Percentiles rank a stretch among this genome's conserved stretches.
These are phyloP conservation scores for Podila verticillata DNA, from an alignment of 192 early-diverging fungal genomes.

Conservation along the genomic window DNA sequence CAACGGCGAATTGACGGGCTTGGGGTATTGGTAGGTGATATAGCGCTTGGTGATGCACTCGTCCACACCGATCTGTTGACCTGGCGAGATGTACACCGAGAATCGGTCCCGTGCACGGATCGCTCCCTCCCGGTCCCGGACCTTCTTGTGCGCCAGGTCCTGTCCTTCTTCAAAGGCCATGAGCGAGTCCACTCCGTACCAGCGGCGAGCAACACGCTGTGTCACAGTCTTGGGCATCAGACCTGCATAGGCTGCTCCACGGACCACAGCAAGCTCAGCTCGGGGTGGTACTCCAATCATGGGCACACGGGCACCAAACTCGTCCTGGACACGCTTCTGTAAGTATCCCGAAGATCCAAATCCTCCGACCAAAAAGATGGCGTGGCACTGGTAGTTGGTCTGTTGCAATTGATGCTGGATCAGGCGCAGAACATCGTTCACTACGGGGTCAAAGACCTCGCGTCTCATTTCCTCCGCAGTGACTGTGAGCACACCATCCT, in stretches of 20 bases:
- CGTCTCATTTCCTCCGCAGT: constrained; percentile 57
- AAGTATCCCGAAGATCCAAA: constrained; percentile 65
- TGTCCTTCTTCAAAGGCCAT: constrained; percentile 57
- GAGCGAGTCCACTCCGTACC: constrained; percentile 62
- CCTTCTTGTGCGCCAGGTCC: constrained; percentile 51
- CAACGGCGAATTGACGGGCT: constrained; percentile 43
- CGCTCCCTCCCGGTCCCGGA: constrained; percentile 48
- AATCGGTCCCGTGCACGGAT: constrained; percentile 57
- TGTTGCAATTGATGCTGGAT: constrained; percentile 62
- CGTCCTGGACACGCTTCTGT: constrained; percentile 54
- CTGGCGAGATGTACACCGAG: constrained; percentile 56
- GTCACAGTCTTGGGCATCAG: constrained; percentile 60
- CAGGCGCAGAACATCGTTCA: constrained; percentile 61
- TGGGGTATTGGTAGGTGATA: constrained; percentile 51
- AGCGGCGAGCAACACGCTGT: constrained; percentile 58
- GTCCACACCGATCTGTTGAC: constrained; percentile 51
- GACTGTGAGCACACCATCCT: constrained; percentile 59
- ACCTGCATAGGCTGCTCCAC: constrained; percentile 63
- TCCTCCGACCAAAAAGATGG: constrained; percentile 67
- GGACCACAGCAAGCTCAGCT: constrained; percentile 63
- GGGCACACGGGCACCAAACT: constrained; percentile 55
- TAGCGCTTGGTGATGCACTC: constrained; percentile 48
- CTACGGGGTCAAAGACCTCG: constrained; percentile 67
- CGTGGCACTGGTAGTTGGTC: constrained; percentile 42
- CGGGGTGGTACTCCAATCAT: constrained; percentile 61